phyloP scores from a whole-genome alignment of 129 eudicot genomes.

The Kitagawia praeruptora region DNA sequence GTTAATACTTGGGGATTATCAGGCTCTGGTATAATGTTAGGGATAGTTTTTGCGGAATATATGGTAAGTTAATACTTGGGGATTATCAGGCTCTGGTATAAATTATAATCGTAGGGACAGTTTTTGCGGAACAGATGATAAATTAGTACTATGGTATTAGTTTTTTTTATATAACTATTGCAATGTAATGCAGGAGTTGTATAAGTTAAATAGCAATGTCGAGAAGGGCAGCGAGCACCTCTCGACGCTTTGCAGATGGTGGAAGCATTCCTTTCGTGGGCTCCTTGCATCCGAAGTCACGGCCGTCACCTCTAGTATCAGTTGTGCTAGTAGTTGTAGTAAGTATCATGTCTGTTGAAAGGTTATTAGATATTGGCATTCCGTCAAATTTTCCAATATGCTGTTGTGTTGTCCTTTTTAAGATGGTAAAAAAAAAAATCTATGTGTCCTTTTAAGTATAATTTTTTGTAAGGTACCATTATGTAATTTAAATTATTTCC shows the following conservation, averaged over 20 bases:
- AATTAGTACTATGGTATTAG: neutral
- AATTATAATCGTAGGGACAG: too few species aligned
- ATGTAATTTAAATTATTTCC: slow-evolving; percentile 7
- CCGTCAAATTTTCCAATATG: neutral
- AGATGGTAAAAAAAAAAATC: too few species aligned
- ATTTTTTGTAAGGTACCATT: too few species aligned
- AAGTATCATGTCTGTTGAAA: neutral
- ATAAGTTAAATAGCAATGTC: slow-evolving; percentile 41
- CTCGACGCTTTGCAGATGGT: slow-evolving; percentile 63
- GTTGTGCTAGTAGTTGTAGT: slow-evolving; percentile 68
- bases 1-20: too few species aligned
- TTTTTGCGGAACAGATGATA: neutral
- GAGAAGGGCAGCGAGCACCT: slow-evolving; percentile 61
- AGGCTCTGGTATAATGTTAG: too few species aligned
- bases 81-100: too few species aligned
- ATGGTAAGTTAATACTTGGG: too few species aligned
- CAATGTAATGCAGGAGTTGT: slow-evolving; percentile 23
- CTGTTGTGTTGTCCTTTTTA: neutral
- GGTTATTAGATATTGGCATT: neutral
- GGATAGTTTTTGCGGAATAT: too few species aligned
- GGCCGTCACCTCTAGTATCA: slow-evolving; percentile 65
- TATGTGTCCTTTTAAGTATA: too few species aligned
- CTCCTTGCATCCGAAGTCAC: slow-evolving; percentile 63
- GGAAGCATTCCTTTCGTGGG: slow-evolving; percentile 61
- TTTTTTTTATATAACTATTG: slow-evolving; percentile 2